These are phyloP conservation scores for Rutidosis leptorrhynchoides DNA, from an alignment of 129 eudicot species.

Conservation along the genomic window DNA sequence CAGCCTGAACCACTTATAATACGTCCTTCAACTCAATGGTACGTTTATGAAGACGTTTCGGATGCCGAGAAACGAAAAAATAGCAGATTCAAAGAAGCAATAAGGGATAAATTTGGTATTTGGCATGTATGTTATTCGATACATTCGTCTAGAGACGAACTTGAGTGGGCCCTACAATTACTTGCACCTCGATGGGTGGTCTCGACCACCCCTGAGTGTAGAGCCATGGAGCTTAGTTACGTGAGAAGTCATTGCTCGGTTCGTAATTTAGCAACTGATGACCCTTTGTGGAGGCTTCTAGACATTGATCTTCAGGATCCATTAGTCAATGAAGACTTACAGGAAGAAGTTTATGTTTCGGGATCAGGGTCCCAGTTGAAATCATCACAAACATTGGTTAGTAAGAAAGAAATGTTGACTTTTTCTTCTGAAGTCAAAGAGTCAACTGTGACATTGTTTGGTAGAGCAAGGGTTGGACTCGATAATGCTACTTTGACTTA, in stretches of 20 bases:
- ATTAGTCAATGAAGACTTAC: conserved; percentile 24
- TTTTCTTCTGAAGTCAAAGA: conserved; percentile 50
- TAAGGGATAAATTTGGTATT: conserved; percentile 63
- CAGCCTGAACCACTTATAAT: conserved; percentile 78
- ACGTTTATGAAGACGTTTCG: conserved; percentile 51
- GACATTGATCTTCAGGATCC: conserved; percentile 44
- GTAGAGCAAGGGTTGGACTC: conserved; percentile 69
- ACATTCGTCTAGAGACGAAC: conserved; percentile 88
- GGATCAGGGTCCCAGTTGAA: conserved; percentile 26
- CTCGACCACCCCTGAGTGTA: conserved; percentile 71
- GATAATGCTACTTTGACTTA: conserved; percentile 31
- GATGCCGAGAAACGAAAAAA: conserved; percentile 42
- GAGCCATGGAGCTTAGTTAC: conserved; percentile 69
- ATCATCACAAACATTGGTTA: conserved; percentile 21
- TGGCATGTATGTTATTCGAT: conserved; percentile 90
- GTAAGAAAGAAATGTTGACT: conserved; percentile 28
- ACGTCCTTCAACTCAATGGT: conserved; percentile 82
- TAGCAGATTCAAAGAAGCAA: conserved; percentile 46
- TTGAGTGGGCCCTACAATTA: conserved; percentile 81
- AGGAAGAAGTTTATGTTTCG: conserved; percentile 13
- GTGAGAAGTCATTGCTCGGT: conserved; percentile 57
- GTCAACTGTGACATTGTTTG: conserved; percentile 64
- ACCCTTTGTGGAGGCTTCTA: conserved; percentile 60
- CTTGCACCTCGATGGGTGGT: conserved; percentile 87
- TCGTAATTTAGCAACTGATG: conserved; percentile 36